Evolutionary conservation across 495 filamentous ascomycete genomes (phyloP), one percentile per base, ranked within the genome.

Genomic region (Cercophora sp.): DNA sequence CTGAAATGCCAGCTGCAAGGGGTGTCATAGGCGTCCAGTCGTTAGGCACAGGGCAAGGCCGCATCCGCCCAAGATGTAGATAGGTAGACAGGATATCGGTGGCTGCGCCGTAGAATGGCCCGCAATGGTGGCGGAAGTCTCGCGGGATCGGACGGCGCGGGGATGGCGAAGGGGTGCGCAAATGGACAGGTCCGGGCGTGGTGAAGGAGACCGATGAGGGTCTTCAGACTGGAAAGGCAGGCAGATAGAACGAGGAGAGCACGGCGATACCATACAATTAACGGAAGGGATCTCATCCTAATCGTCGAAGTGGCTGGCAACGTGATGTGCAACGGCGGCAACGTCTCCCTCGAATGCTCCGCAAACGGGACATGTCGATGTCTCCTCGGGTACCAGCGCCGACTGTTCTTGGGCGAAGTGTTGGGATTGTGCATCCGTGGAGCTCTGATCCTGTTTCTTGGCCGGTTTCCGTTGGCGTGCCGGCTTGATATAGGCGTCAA

Each of bases 271-370:
- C 15, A 31, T 31, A 15, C 35, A 32, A 9, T 24, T 22, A 11
- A 46, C 11, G 50, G 4, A 18, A 25, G 13, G 25, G 37, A 25
- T 23, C 13, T 36, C n/a, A 1, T 9, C 56, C 43, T n/a, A 67
- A 20, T 63, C 58, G 25, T 62, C 61, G 32, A 84, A 80, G 57
- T 85, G 81, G 13, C 52, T 53, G 27, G 78, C 74, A 27, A 85
- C 79, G 57, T 86, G 83, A 53, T 82, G 73, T 11, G 72, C 69
- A 36, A 85, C 76, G 8, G 81, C 82, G 2, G 61, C 65, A 45
- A 76, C 81, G 55, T 85, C 82, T 18, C 82, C 82, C 57, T 78
- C 71, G 61, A 85, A 86, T 8, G 60, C 61, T 10, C 68, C 73
- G 61, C 83, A 86, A 0, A 86, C 78, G 0, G 82, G 83, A 60